Evolutionary conservation across 495 filamentous ascomycete species (phyloP), one percentile per base, ranked within the genome.

Genomic region (Aspergillus hancockii): DNA sequence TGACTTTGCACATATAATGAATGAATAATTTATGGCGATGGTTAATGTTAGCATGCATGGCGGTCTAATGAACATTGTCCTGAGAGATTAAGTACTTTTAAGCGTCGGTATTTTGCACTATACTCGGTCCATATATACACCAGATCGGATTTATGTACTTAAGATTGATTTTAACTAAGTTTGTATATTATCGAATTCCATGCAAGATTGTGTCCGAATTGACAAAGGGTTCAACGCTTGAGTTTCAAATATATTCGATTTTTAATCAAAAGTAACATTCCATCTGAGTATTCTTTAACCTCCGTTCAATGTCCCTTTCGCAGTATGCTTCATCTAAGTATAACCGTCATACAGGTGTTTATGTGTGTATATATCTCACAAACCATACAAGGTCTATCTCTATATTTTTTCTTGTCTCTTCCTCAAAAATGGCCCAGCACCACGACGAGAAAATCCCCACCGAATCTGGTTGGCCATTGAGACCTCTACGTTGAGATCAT

Each of bases 391-490:
- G n/a, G 31, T 14, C 34, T 36, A 51, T 7, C 16, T 52, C 50
- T 56, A 49, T 19, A 56, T 47, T 14, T 56, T 56, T 16, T 36
- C 25, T 23, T 56, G 18, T 36, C 54, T 34, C 41, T 56, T 56
- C 54, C 45, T 47, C 41, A 56, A 14, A 14, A 43, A 56, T 9
- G 54, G 40, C 3, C 54, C 54, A 49, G 36, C 41, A 32, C 53
- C 53, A 8, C 53, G 53, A 28, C 38, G 38, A 46, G 55, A 75
- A 75, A 73, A 75, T 30, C 72, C 85, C 87, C 85, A 89, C 3
- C 83, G 71, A 54, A 89, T 89, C 75, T 91, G 88, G 52, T 85
- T 83, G 0, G 87, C 84, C 62, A 84, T 81, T 45, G 83, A 70
- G 18, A 89, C 84, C 60, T 85, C 76, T 13, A 86, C 73, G 10